Percentiles rank a stretch among this genome's conserved stretches.
Evolutionary conservation across 2,329 filamentous ascomycete genomes (phyloP).

Genomic region (Fusarium pseudoanthophilum): DNA sequence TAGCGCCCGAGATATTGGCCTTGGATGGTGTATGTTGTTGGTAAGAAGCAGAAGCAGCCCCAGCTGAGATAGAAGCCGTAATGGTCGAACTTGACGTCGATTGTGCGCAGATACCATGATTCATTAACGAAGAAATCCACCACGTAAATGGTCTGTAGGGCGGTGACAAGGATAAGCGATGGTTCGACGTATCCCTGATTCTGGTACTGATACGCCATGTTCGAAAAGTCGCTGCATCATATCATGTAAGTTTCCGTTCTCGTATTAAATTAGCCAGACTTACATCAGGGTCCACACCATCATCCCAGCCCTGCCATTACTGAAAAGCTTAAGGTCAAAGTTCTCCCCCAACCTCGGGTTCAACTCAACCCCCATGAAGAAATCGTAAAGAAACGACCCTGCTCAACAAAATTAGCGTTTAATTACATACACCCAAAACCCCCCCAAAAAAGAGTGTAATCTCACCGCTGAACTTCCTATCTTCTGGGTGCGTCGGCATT

Average conservation of each 20-base stretch:
- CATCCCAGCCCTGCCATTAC: slow-evolving; percentile 59
- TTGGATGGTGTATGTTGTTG: slow-evolving; percentile 59
- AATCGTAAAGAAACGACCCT: slow-evolving; percentile 55
- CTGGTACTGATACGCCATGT: slow-evolving; percentile 54
- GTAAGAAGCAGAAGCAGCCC: slow-evolving; percentile 59
- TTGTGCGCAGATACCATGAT: slow-evolving; percentile 60
- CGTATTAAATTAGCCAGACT: background rate
- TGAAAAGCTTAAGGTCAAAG: slow-evolving; percentile 61
- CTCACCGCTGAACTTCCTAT: slow-evolving; percentile 56
- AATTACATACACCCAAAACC: background rate
- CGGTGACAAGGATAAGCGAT: slow-evolving; percentile 54
- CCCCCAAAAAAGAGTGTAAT: too few species aligned
- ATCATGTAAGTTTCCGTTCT: slow-evolving; percentile 31
- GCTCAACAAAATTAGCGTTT: background rate
- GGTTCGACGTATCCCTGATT: slow-evolving; percentile 50
- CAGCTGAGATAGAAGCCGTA: slow-evolving; percentile 58
- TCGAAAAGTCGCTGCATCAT: slow-evolving; percentile 41
- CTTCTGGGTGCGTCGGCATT: slow-evolving; percentile 52
- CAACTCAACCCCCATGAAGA: slow-evolving; percentile 59
- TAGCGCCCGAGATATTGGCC: slow-evolving; percentile 58
- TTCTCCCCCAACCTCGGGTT: slow-evolving; percentile 55
- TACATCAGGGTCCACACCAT: slow-evolving; percentile 60
- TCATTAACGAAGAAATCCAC: slow-evolving; percentile 62
- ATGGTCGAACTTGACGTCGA: slow-evolving; percentile 57
- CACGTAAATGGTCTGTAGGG: slow-evolving; percentile 58